Evolutionary conservation across 148 eudicot species (phyloP).

Genomic region (Cornus controversa): DNA sequence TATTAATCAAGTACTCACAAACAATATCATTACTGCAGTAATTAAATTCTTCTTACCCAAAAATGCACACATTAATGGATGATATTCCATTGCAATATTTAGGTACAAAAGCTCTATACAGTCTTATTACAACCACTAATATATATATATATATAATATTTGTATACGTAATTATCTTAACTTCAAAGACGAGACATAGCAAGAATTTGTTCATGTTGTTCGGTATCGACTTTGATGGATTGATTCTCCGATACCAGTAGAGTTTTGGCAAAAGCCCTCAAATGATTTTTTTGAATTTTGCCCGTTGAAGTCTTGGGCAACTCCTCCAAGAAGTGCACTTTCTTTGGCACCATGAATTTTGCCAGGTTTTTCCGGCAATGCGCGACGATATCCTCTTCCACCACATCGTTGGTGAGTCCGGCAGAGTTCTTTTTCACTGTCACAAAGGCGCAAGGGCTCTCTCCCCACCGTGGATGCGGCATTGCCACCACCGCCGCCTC

Average conservation of each 20-base stretch:
- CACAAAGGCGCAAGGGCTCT: slow-evolving; percentile 84
- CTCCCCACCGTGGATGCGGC: slow-evolving; percentile 84
- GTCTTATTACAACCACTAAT: no score
- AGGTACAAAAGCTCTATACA: no score
- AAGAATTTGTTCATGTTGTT: slow-evolving; percentile 24
- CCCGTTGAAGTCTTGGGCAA: slow-evolving; percentile 64
- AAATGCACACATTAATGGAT: no score
- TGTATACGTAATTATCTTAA: neutral
- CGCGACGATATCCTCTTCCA: slow-evolving; percentile 49
- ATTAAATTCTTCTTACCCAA: no score
- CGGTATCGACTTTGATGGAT: no score
- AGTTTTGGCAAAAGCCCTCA: slow-evolving; percentile 53
- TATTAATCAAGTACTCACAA: no score
- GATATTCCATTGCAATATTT: no score
- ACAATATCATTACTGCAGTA: no score
- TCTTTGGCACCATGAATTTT: slow-evolving; percentile 71
- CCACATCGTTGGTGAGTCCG: neutral
- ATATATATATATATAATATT: no score
- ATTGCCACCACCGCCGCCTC: slow-evolving; percentile 84
- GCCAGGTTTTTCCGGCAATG: slow-evolving; percentile 65
- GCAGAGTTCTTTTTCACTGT: slow-evolving; percentile 22
- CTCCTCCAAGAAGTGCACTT: slow-evolving; percentile 50
- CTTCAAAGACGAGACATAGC: slow-evolving; percentile 46
- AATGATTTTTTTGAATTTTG: slow-evolving; percentile 48
- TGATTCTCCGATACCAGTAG: slow-evolving; percentile 11